Conservation (phyloP, 1,284 basidiomycete genomes). For the Trametes versicolor region DNA sequence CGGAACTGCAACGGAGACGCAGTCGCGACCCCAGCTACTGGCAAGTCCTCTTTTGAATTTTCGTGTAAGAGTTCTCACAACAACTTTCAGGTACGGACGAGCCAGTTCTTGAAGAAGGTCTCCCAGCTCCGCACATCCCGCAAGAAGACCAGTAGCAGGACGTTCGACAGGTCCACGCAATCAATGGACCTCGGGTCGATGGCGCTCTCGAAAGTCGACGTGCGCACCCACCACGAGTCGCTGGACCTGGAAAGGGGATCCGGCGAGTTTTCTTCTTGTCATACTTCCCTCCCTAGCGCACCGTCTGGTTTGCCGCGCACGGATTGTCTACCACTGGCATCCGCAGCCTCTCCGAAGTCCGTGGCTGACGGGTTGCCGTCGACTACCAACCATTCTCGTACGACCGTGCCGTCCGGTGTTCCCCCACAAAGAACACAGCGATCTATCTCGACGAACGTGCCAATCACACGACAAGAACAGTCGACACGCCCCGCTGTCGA, state of each 20-base stretch:
- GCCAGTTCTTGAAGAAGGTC: slow-evolving; percentile 41
- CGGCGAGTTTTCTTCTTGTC: slow-evolving; percentile 28
- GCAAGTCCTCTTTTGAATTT: slow-evolving; percentile 23
- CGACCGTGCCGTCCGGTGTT: no score
- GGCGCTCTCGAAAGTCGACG: slow-evolving; percentile 30
- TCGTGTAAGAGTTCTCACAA: slow-evolving; percentile 24
- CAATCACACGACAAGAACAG: no score
- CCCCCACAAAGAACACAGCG: no score
- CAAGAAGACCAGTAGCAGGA: slow-evolving; percentile 32
- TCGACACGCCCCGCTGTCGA: no score
- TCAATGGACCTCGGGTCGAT: slow-evolving; percentile 38
- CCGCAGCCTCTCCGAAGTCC: slow-evolving; percentile 61
- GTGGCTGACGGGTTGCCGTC: slow-evolving; percentile 43
- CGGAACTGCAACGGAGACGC: slow-evolving; percentile 27
- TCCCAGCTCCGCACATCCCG: slow-evolving; percentile 33
- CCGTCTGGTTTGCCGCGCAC: slow-evolving; percentile 47
- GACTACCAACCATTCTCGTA: background rate
- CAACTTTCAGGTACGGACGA: slow-evolving; percentile 36
- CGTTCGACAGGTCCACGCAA: slow-evolving; percentile 32
- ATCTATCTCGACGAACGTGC: no score
- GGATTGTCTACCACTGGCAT: slow-evolving; percentile 81
- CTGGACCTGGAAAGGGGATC: slow-evolving; percentile 31
- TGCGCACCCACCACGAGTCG: slow-evolving; percentile 31
- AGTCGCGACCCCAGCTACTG: slow-evolving; percentile 35
- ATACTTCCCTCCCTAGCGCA: slow-evolving; percentile 21